Conservation (phyloP, 2,329 filamentous ascomycete genomes). For the Microdochium trichocladiopsis region DNA sequence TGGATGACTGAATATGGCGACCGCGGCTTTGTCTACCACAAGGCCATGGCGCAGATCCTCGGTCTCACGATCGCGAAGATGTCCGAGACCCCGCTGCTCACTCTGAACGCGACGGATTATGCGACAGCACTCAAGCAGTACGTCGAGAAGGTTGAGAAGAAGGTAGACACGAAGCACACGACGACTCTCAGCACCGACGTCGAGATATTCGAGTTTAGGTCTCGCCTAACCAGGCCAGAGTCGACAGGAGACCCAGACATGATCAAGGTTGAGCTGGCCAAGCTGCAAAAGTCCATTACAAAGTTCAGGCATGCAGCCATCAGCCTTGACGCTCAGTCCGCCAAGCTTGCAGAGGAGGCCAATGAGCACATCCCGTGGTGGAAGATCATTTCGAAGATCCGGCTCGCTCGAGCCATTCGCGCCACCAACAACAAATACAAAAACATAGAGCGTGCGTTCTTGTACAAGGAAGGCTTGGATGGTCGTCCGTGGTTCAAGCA, state of each 20-base stretch:
- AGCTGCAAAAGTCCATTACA: constrained; percentile 25
- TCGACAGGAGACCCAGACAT: constrained; percentile 26
- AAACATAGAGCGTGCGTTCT: constrained; percentile 70
- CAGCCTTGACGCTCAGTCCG: constrained; percentile 37
- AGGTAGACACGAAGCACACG: constrained; percentile 14
- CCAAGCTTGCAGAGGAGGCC: constrained; percentile 24
- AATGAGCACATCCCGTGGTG: constrained; percentile 65
- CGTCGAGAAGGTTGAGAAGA: constrained; percentile 41
- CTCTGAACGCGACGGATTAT: constrained; percentile 60
- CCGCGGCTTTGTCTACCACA: constrained; percentile 57
- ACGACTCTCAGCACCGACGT: constrained; percentile 18
- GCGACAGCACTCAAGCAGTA: constrained; percentile 47
- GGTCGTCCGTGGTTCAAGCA: constrained; percentile 87
- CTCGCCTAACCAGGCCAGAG: constrained; percentile 10
- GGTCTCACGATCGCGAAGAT: constrained; percentile 55
- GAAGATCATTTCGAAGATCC: constrained; percentile 62
- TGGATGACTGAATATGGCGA: constrained; percentile 87
- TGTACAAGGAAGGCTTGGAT: constrained; percentile 71
- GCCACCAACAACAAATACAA: constrained; percentile 77
- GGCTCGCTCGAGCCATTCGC: constrained; percentile 56
- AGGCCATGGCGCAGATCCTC: constrained; percentile 58
- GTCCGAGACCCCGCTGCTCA: constrained; percentile 53
- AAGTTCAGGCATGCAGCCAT: constrained; percentile 28
- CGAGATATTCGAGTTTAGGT: constrained; percentile 19
- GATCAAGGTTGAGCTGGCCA: constrained; percentile 30